Evolutionary conservation across 768 basidiomycete genomes (phyloP).

Genomic region (Lentinus tigrinus): DNA sequence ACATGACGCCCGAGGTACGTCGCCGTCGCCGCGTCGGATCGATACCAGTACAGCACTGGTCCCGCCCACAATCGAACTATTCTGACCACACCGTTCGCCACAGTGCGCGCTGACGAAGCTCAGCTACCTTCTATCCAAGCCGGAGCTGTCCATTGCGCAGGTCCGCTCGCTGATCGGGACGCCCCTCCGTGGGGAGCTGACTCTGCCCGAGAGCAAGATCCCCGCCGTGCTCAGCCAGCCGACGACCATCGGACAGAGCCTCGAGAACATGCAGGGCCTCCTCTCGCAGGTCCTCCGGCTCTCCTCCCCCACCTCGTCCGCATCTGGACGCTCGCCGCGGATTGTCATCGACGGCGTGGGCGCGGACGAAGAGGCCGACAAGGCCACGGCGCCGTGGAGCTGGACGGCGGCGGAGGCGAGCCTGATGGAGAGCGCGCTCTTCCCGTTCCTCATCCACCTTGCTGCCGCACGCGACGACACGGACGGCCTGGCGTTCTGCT

Average conservation of each 20-base stretch:
- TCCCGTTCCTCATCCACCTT: conserved; percentile 78
- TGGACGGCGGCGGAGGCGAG: conserved; percentile 76
- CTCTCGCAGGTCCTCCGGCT: conserved; percentile 70
- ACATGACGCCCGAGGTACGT: conserved; percentile 93
- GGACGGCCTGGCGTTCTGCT: conserved; percentile 60
- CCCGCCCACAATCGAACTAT: not conserved
- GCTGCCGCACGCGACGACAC: conserved; percentile 72
- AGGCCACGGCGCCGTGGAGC: conserved; percentile 64
- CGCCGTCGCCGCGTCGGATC: conserved; percentile 2
- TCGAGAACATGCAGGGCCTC: conserved; percentile 62
- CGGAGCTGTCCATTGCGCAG: conserved; percentile 64
- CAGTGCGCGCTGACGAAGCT: conserved; percentile 91
- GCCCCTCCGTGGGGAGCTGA: conserved; percentile 89
- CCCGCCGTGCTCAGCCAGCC: conserved; percentile 43
- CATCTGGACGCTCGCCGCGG: conserved; percentile 29
- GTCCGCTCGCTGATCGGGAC: conserved; percentile 73
- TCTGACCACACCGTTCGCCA: not conserved
- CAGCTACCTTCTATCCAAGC: conserved; percentile 85
- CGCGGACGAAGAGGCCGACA: conserved; percentile 21
- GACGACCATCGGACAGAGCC: conserved; percentile 42
- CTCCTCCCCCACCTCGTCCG: conserved; percentile 37
- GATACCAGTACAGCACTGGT: not conserved
- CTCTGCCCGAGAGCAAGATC: conserved; percentile 41
- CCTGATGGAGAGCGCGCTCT: conserved; percentile 64
- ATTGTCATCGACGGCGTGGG: conserved; percentile 41